Base-by-base conservation (phyloP, 2,329 filamentous ascomycete genomes). In the Sporothrix pallida region DNA sequence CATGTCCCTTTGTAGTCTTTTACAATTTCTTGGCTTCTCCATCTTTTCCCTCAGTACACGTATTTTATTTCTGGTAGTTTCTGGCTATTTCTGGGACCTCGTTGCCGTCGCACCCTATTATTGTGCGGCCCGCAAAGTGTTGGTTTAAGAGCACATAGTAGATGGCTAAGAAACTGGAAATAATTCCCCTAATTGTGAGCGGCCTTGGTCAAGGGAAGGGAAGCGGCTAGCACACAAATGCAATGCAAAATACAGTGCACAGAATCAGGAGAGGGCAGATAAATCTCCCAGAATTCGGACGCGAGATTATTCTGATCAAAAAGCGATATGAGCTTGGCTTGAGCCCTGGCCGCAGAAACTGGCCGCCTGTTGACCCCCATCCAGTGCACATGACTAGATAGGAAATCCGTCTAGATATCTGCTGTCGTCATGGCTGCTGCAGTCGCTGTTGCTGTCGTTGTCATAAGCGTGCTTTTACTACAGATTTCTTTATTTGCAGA, bases 341-440 rank as follows among this genome's bases (percentile, higher is more conserved):
- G 17, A 42, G 50, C 5, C 48, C 23, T 65, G 70, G 70, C 58
- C 70, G 70, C 70, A 63, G 70, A 65, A 72, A 72, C 15, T 26
- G 44, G 70, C 44, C 70, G 56, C 44, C 46, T 62, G 44, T 54
- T 54, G 54, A 31, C 50, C 37, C n/a, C 31, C 52, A 23, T n/a
- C 23, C 31, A 10, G 52, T 23, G 15, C 52, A 70, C 68, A 70
- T 60, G 68, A 60, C 68, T 13, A n/a, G 46, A 54, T 52, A 37
- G 67, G 44, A n/a, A 68, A 20, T 50, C 31, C 15, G 31, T 44
- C 15, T 48, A 31, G 3, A n/a, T 15, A 26, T 42, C 5, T 31
- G 42, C 69, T 31, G 69, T 60, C 54, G 69, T 58, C 54, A 60
- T 60, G 42, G 50, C 54, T 60, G 52, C 50, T n/a, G 54, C 46